These are phyloP conservation scores for Rubia tinctorum DNA, from an alignment of 305 asterid genomes.

Conservation along the genomic window DNA sequence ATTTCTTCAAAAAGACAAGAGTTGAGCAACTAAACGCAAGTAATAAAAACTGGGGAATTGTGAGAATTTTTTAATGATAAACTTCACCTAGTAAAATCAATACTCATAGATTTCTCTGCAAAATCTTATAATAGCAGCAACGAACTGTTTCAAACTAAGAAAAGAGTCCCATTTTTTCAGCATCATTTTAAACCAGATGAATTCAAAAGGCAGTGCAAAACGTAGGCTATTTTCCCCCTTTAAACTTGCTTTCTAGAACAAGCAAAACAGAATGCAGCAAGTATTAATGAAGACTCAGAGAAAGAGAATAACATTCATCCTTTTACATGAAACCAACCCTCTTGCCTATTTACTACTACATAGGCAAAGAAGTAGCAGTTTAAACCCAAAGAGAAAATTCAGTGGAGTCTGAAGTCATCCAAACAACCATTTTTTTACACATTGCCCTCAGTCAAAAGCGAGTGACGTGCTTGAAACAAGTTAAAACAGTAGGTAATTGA, in stretches of 20 bases:
- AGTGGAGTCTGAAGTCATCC: too few species aligned
- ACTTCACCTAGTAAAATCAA: not conserved
- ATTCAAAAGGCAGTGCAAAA: constrained; percentile 41
- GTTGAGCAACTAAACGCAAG: not conserved
- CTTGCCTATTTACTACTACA: too few species aligned
- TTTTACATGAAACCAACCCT: too few species aligned
- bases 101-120: not conserved
- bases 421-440: too few species aligned
- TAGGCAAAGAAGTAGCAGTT: too few species aligned
- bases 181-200: constrained; percentile 18
- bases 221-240: constrained; percentile 23
- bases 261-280: constrained; percentile 28
- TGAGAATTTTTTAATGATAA: not conserved
- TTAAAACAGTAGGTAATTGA: too few species aligned
- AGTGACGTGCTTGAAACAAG: too few species aligned
- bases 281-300: constrained; percentile 30
- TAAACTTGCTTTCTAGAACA: constrained; percentile 33
- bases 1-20: not conserved
- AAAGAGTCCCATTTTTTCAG: not conserved
- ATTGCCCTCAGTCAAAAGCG: too few species aligned
- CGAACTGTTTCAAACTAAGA: constrained; percentile 6
- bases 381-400: too few species aligned
- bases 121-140: too few species aligned
- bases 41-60: not conserved
- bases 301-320: not conserved